Evolutionary conservation across 306 rosid genomes (phyloP).

Genomic region (Inga laurina): DNA sequence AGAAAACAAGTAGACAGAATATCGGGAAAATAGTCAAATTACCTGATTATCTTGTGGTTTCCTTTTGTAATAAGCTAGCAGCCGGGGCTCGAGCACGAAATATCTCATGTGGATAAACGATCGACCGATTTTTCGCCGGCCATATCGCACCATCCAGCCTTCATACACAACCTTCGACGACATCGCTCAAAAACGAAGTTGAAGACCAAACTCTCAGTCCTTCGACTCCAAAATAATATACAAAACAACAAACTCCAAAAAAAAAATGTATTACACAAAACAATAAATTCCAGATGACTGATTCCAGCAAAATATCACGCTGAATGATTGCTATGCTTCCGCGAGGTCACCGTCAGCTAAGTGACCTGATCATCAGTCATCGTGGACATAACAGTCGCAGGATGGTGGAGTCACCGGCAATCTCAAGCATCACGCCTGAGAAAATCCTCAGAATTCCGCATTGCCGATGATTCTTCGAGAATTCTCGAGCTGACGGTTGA

Average conservation of each 20-base stretch:
- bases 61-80: constrained; percentile 91
- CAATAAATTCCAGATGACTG: constrained; percentile 10
- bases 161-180: constrained; percentile 92
- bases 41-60: constrained; percentile 98
- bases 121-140: constrained; percentile 94
- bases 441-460: constrained; percentile 36
- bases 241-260: background rate
- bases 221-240: background rate
- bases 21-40: constrained; percentile 2
- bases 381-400: constrained; percentile 20
- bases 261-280: background rate
- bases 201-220: background rate
- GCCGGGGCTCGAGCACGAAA: constrained; percentile 91
- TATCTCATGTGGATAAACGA: constrained; percentile 97
- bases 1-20: background rate
- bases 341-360: constrained; percentile 49
- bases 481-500: background rate
- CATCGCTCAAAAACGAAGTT: constrained; percentile 48
- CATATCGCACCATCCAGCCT: constrained; percentile 99
- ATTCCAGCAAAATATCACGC: constrained; percentile 28
- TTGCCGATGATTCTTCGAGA: constrained; percentile 13
- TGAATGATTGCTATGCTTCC: constrained; percentile 63
- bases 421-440: constrained; percentile 20
- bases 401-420: constrained; percentile 29
- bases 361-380: constrained; percentile 54